Evolutionary conservation across 257 asterid genomes (phyloP), one percentile per base, ranked within the genome.

Genomic region (Schizonepeta tenuifolia): DNA sequence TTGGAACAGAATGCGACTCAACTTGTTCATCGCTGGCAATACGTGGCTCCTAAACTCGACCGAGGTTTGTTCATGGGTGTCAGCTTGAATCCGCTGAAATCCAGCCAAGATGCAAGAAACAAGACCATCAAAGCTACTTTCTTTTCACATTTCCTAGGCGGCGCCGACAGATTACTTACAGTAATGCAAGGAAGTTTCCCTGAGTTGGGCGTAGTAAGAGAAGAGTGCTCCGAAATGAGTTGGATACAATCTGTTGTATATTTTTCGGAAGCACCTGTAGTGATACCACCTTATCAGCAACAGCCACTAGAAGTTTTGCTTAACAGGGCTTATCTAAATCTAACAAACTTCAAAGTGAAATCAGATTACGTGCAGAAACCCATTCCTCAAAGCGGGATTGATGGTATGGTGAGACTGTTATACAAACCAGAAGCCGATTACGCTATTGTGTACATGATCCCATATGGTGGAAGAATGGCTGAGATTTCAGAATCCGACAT

Each of bases 161-260:
- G 70, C 1, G 46, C 11, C 15, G 75, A 57, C 15, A 58, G 69
- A 51, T 51, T 84, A 21, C 69, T 84, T 6, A 18, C 72, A 0
- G 0, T 79, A 21, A 53, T 78, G 74, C 77, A 69, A 35, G 36
- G 58, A 38, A 59, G 54, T 9, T 84, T 84, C 72, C 89, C 85
- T 0, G 81, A 84, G 58, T 38, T 84, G 28, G 89, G 84, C 0
- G 5, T 81, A 11, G 46, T 24, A 9, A 74, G 82, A 64, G 66
- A 77, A 62, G 81, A 81, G 9, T 84, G 86, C 60, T 14, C 11
- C 0, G 82, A 81, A n/a, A 79, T 75, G 81, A 77, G 83, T 6
- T 82, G 86, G 86, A 78, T 82, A 15, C 67, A 46, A 28, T 33
- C 51, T 9, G 26, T 31, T 11, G 1, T 24, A 4, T 56, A 22